Evolutionary conservation across 306 rosid species (phyloP).

Genomic region (Vicia faba): DNA sequence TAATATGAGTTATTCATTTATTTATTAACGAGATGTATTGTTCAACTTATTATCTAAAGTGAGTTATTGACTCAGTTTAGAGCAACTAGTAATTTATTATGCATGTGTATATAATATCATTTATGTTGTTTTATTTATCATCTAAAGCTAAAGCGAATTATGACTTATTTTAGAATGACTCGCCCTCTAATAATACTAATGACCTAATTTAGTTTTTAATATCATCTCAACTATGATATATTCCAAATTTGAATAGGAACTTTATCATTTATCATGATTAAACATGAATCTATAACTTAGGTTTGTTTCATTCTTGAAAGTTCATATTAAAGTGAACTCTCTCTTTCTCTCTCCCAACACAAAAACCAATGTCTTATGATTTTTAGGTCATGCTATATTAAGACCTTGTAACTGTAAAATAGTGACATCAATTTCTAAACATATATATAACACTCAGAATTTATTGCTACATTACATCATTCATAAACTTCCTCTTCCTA

Average conservation of each 20-base stretch:
- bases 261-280: constrained; percentile 20
- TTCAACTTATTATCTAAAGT: too few species aligned
- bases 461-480: constrained; percentile 46
- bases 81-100: too few species aligned
- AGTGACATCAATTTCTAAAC: constrained; percentile 47
- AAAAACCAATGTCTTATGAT: constrained; percentile 40
- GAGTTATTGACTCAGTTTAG: too few species aligned
- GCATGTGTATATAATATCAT: too few species aligned
- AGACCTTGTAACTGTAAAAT: constrained; percentile 77
- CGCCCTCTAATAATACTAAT: too few species aligned
- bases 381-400: constrained; percentile 59
- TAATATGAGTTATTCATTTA: too few species aligned
- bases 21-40: too few species aligned
- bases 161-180: too few species aligned
- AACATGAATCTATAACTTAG: background rate
- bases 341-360: constrained; percentile 40
- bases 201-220: background rate
- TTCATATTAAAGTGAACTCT: constrained; percentile 6
- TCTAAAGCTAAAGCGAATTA: too few species aligned
- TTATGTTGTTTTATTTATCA: too few species aligned
- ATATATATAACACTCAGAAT: constrained; percentile 41
- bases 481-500: constrained; percentile 32
- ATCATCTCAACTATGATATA: constrained; percentile 35
- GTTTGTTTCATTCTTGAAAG: constrained; percentile 23
- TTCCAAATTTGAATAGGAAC: constrained; percentile 24